phyloP scores from a whole-genome alignment of 1,139 yeast genomes.

The Geotrichum armillariae region DNA sequence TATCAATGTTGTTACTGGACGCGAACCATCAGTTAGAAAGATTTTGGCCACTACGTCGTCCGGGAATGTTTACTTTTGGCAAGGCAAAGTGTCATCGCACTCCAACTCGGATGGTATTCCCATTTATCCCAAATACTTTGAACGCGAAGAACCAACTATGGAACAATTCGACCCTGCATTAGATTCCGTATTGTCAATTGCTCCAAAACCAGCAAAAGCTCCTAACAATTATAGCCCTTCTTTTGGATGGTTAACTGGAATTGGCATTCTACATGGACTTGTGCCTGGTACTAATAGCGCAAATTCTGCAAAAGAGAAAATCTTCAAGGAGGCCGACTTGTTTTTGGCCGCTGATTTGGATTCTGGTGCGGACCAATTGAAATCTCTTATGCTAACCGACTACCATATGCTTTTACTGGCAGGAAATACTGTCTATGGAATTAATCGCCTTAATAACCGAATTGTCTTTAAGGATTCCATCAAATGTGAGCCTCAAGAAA shows the following conservation, averaged over 20 bases:
- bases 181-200: constrained; percentile 22
- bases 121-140: constrained; percentile 35
- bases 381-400: constrained; percentile 48
- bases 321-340: constrained; percentile 41
- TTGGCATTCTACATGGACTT: constrained; percentile 48
- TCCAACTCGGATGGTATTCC: constrained; percentile 33
- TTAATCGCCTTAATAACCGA: constrained; percentile 53
- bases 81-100: constrained; percentile 30
- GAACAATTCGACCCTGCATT: constrained; percentile 31
- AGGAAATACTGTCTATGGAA: constrained; percentile 43
- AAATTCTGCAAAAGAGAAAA: constrained; percentile 24
- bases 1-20: constrained; percentile 30
- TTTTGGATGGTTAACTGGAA: constrained; percentile 50
- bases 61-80: constrained; percentile 46
- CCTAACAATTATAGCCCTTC: constrained; percentile 25
- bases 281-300: constrained; percentile 22
- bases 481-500: constrained; percentile 42
- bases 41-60: constrained; percentile 40
- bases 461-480: constrained; percentile 46
- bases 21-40: constrained; percentile 29
- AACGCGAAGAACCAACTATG: constrained; percentile 28
- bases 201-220: constrained; percentile 26
- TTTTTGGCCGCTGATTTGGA: constrained; percentile 37
- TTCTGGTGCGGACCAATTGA: constrained; percentile 29
- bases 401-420: constrained; percentile 54